phyloP scores from a whole-genome alignment of 2,329 filamentous ascomycete genomes.

The Fusarium phyllophilum region DNA sequence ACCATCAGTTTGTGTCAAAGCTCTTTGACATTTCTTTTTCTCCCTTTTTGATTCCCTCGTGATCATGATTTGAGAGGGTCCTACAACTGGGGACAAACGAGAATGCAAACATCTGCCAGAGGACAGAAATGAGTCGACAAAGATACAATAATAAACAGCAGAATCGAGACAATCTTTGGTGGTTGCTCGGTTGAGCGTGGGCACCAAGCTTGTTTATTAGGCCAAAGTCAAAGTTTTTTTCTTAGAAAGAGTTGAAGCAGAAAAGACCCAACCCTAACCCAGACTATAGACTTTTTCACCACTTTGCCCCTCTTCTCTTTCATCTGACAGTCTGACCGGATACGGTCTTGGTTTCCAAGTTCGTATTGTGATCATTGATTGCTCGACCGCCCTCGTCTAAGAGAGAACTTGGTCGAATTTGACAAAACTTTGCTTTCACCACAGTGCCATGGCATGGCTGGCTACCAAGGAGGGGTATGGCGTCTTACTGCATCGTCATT shows the following conservation, averaged over 20 bases:
- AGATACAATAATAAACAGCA: conserved; percentile 9
- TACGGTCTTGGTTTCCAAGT: conserved; percentile 7
- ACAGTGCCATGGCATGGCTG: conserved; percentile 3
- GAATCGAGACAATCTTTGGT: conserved; percentile 1
- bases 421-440: conserved; percentile 13
- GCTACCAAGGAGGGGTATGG: conserved; percentile 20
- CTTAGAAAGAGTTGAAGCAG: conserved; percentile 1
- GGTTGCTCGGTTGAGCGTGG: conserved; percentile 12
- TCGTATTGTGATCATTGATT: conserved; percentile 21
- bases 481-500: conserved; percentile 39
- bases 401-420: conserved; percentile 1
- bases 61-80: conserved; percentile 22
- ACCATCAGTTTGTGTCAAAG: conserved; percentile 12
- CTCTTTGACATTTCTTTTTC: conserved; percentile 14
- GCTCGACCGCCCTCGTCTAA: conserved; percentile 4
- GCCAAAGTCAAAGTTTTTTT: conserved; percentile 20
- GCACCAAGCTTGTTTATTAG: conserved; percentile 24
- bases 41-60: conserved; percentile 15
- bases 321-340: conserved; percentile 5
- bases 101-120: conserved; percentile 17
- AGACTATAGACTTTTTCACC: conserved; percentile 34
- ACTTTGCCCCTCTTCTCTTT: conserved; percentile 26
- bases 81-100: conserved; percentile 8
- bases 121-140: conserved; percentile 9
- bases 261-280: conserved; percentile 20